A percentile compares a stretch with the other conserved stretches of the same genome.
phyloP scores from a whole-genome alignment of 225 moss, liverwort and hornwort species.

The Physcomitrellopsis africana region DNA sequence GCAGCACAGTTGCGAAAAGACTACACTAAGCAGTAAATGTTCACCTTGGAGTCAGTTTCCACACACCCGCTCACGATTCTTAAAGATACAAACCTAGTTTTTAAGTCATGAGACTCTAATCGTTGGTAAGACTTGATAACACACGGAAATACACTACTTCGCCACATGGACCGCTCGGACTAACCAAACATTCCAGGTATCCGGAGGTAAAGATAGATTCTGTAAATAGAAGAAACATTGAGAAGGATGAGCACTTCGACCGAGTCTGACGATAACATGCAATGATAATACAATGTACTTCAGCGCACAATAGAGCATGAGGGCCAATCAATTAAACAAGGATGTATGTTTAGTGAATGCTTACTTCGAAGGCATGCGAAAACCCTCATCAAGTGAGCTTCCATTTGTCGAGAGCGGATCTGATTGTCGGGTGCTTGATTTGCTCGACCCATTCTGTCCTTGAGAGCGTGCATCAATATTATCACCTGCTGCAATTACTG shows the following conservation, averaged over 20 bases:
- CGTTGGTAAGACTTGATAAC: too few species aligned
- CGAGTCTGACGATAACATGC: neutral
- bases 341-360: neutral
- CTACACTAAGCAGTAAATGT: neutral
- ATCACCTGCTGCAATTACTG: conserved; percentile 47
- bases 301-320: neutral
- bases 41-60: neutral
- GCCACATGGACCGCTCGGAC: too few species aligned
- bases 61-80: neutral
- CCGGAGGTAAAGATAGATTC: too few species aligned
- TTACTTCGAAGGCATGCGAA: conserved; percentile 64
- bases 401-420: conserved; percentile 34
- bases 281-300: neutral
- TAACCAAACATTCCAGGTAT: too few species aligned
- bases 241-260: neutral
- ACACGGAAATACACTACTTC: neutral
- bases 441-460: conserved; percentile 51
- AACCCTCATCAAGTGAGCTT: conserved; percentile 60
- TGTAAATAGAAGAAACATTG: neutral
- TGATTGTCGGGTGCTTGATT: conserved; percentile 46
- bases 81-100: neutral
- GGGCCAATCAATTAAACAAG: neutral
- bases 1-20: neutral
- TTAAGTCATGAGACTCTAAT: neutral
- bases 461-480: conserved; percentile 25